Conservation (phyloP, 2,329 filamentous ascomycete genomes). For the Colletotrichum higginsianum region DNA sequence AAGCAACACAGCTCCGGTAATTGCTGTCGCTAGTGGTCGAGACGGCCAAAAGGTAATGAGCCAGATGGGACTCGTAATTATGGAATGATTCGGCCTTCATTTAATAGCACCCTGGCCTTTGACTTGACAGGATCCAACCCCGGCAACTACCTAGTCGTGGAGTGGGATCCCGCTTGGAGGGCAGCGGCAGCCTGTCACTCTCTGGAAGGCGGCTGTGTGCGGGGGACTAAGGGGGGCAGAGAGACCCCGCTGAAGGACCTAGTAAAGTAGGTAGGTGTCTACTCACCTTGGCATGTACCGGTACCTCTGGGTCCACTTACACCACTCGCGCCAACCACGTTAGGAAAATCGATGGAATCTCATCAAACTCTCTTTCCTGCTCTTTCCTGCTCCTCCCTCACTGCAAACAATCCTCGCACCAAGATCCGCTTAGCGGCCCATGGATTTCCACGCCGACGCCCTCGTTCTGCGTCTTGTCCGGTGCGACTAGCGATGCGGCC, state of each 20-base stretch:
- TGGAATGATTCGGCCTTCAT: constrained; percentile 4
- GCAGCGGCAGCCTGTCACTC: constrained; percentile 5
- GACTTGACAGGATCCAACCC: not conserved
- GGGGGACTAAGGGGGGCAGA: not conserved
- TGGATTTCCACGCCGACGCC: not conserved
- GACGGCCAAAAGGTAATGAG: not conserved
- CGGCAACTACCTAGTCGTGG: not conserved
- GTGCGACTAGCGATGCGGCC: constrained; percentile 1
- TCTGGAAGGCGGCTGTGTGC: constrained; percentile 12
- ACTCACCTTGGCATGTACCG: constrained; percentile 11
- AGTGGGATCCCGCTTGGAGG: not conserved
- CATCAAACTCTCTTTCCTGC: constrained; percentile 15
- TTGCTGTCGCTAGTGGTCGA: not conserved
- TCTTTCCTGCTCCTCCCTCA: not conserved
- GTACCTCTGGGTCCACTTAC: constrained; percentile 26
- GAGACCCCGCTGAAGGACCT: constrained; percentile 23
- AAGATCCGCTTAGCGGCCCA: constrained; percentile 18
- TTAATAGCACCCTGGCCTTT: constrained; percentile 7
- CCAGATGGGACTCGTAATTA: not conserved
- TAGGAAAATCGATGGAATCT: constrained; percentile 28
- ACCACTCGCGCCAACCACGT: constrained; percentile 13
- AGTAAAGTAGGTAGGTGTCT: no score
- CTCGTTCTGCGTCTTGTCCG: not conserved
- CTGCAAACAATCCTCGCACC: not conserved
- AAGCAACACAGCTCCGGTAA: constrained; percentile 9